Percentiles rank a stretch among this genome's conserved stretches.
phyloP scores from a whole-genome alignment of 352 stramenopile species.

The Phytophthora niederhauseri region DNA sequence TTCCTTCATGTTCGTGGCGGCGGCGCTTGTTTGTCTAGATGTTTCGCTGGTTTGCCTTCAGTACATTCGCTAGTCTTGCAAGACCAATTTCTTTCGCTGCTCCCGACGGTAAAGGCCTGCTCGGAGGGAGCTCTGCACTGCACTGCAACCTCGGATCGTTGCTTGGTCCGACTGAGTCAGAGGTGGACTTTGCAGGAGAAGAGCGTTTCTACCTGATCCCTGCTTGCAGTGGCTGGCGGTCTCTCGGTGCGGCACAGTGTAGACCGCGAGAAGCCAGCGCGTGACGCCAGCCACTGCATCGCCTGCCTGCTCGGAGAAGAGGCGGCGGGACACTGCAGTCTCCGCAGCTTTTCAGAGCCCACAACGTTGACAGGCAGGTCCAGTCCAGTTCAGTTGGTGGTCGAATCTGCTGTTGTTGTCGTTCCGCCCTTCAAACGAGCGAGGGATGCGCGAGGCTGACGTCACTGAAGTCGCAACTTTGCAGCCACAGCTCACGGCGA shows the following conservation, averaged over 20 bases:
- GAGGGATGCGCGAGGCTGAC: conserved; percentile 15
- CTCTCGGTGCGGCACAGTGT: conserved; percentile 9
- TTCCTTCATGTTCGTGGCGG: neutral
- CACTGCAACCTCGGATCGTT: neutral
- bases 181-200: conserved; percentile 2
- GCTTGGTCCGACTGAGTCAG: conserved; percentile 9
- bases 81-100: conserved; percentile 24
- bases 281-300: conserved; percentile 21
- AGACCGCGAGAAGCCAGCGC: conserved; percentile 23
- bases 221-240: neutral
- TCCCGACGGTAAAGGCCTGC: neutral
- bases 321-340: conserved; percentile 2
- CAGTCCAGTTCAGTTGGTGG: neutral
- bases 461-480: conserved; percentile 7
- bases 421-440: neutral
- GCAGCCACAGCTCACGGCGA: neutral
- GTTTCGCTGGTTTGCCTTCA: neutral
- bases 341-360: neutral
- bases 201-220: neutral
- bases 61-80: neutral
- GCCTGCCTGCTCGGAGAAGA: conserved; percentile 28
- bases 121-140: neutral
- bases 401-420: neutral
- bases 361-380: neutral
- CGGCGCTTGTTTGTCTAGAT: too few species aligned